Evolutionary conservation across 768 basidiomycete species (phyloP).

Genomic region (Gymnopilus dilepis): DNA sequence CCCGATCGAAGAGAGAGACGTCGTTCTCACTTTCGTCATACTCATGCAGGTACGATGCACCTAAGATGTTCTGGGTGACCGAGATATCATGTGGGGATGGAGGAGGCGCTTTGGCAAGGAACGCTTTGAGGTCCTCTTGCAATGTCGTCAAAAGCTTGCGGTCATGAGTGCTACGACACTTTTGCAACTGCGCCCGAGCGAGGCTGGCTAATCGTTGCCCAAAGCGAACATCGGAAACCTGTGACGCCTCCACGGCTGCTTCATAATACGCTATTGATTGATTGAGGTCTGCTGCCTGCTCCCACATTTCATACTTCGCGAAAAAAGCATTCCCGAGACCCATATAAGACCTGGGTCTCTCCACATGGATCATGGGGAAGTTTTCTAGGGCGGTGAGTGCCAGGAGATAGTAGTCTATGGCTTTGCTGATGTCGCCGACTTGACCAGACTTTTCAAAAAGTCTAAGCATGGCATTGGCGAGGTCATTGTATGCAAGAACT

Average conservation of each 20-base stretch:
- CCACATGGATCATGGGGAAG: slow-evolving; percentile 5
- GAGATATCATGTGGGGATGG: not conserved
- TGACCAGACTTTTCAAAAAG: slow-evolving; percentile 16
- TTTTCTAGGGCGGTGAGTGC: slow-evolving; percentile 10
- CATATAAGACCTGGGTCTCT: slow-evolving; percentile 9
- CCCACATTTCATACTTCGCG: slow-evolving; percentile 13
- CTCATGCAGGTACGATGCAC: slow-evolving; percentile 3
- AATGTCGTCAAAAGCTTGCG: not conserved
- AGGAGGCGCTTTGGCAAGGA: not conserved
- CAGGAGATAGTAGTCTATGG: slow-evolving; percentile 6
- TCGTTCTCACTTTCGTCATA: slow-evolving; percentile 9
- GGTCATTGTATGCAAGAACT: slow-evolving; percentile 10
- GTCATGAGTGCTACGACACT: slow-evolving; percentile 5
- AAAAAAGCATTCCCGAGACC: slow-evolving; percentile 21
- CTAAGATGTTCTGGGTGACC: slow-evolving; percentile 9
- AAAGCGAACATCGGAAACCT: not conserved
- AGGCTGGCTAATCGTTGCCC: slow-evolving; percentile 11
- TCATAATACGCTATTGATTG: slow-evolving; percentile 22
- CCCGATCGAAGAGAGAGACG: slow-evolving; percentile 2
- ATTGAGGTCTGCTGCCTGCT: slow-evolving; percentile 15
- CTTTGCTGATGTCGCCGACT: slow-evolving; percentile 7
- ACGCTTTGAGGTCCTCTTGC: not conserved
- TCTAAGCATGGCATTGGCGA: slow-evolving; percentile 9
- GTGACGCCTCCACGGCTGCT: slow-evolving; percentile 13
- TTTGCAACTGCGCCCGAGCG: slow-evolving; percentile 7